Evolutionary conservation across 106 monocot species (phyloP), one percentile per base, ranked within the genome.

Genomic region (Phalaenopsis equestris): DNA sequence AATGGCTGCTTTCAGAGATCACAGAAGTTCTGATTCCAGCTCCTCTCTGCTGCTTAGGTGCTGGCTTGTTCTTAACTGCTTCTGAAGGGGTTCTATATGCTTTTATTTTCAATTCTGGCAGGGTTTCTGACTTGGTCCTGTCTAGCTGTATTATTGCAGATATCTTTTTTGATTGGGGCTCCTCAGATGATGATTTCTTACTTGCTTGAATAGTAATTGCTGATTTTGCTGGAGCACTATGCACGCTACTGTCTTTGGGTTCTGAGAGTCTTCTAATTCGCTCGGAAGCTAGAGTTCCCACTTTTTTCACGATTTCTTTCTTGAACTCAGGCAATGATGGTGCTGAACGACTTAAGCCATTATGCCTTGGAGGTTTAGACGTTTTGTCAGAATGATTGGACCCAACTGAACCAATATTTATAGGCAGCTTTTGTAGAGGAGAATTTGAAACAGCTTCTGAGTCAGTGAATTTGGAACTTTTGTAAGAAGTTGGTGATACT

Each of bases 51-150:
- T 81, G 81, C 75, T 82, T 81, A 38, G 55, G 19, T 52, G 61
- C 36, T 41, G 82, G 12, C 58, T 83, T 76, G 41, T 38, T 74
- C 58, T 80, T 79, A 43, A 52, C 42, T 18, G n/a, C 4, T 48
- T 77, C 77, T 8, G 78, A 67, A 79, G 84, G 46, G 55, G 37
- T 83, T 81, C 47, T 82, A 21, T 80, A 41, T 80, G 79, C 45
- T 82, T 49, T 91, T 76, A 91, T 77, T 80, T 87, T 93, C 83
- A 93, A 65, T 75, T 91, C 93, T 11, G 88, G 96, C 30, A 89
- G 56, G 52, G 90, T 87, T 83, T 87, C 91, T 75, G 87, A 96
- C 87, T 91, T 96, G 15, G 84, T 87, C 79, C 89, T 87, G 74
- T 91, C 91, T 57, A 89, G 84, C 57, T 91, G 93, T 82, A 83